Evolutionary conservation across 257 asterid genomes (phyloP), one percentile per base, ranked within the genome.

Genomic region (Parsonsia alboflavescens): DNA sequence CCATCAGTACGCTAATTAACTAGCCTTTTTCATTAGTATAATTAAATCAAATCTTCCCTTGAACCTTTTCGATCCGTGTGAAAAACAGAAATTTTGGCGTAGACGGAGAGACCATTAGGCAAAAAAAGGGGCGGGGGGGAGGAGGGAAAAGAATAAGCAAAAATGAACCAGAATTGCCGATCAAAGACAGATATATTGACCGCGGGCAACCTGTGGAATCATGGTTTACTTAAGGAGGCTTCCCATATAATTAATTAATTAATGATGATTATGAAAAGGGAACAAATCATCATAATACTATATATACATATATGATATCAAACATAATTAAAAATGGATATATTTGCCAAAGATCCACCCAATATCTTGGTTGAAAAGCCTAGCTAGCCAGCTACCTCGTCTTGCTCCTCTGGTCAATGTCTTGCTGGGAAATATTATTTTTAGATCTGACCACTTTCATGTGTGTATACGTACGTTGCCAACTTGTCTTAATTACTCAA

Each of bases 361-460:
- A 62, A 68, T 82, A 89, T 89, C 87, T 86, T 80, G 77, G 75
- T 54, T 72, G 87, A 86, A 85, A 89, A 33, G 39, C 39, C 39
- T 3, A 33, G 39, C 39, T 33, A 33, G 39, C 39, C 3, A 33
- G 39, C 39, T 33, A 33, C n/a, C n/a, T n/a, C n/a, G 88, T 75
- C 73, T 77, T 77, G 81, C 48, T 71, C 52, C 48, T 71, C 52
- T 59, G 71, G 87, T 83, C 89, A 83, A 80, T 76, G 17, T 80
- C 84, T 83, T 77, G 82, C 73, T 17, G 69, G 58, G 63, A 73
- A 44, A 13, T 75, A 19, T 7, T 42, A 54, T 65, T 17, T 36
- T 26, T 71, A 41, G 69, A 76, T 68, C 66, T 61, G 64, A 76
- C 67, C 64, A 13, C 62, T 70, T 3, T 33, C 39, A 33, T 33